These are phyloP conservation scores for Thalia dealbata DNA, from an alignment of 176 grass and related monocot genomes.

Conservation along the genomic window DNA sequence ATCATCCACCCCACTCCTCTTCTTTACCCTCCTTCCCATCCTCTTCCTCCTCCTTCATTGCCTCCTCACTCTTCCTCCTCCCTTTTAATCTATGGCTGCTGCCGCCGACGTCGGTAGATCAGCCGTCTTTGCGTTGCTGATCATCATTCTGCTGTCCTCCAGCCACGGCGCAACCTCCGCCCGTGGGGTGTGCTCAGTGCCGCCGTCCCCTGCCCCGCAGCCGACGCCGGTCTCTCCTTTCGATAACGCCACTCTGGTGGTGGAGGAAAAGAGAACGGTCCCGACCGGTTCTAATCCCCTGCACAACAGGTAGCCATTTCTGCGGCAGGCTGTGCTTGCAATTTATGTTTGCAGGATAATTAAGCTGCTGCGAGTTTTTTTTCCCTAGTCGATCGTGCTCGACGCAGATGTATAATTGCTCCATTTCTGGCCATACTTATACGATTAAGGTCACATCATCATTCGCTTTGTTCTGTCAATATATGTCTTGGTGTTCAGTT, in stretches of 20 bases:
- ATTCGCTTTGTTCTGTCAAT: too few relatives aligned
- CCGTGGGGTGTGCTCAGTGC: background rate
- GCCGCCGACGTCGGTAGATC: background rate
- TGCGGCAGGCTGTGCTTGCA: too few relatives aligned
- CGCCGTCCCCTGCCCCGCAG: background rate
- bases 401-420: too few relatives aligned
- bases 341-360: background rate
- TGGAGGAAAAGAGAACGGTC: slow-evolving; percentile 10
- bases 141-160: background rate
- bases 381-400: background rate
- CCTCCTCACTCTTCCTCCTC: background rate
- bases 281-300: slow-evolving; percentile 6
- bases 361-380: background rate
- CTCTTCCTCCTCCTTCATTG: background rate
- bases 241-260: background rate
- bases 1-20: background rate
- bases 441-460: too few relatives aligned
- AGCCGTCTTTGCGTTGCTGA: background rate
- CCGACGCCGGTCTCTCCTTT: background rate
- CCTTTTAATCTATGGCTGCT: background rate
- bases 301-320: background rate
- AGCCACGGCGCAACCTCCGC: background rate
- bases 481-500: too few relatives aligned
- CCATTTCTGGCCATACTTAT: too few relatives aligned
- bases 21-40: background rate